Evolutionary conservation across 2,329 filamentous ascomycete genomes (phyloP).

Genomic region (Penicillium paneum): DNA sequence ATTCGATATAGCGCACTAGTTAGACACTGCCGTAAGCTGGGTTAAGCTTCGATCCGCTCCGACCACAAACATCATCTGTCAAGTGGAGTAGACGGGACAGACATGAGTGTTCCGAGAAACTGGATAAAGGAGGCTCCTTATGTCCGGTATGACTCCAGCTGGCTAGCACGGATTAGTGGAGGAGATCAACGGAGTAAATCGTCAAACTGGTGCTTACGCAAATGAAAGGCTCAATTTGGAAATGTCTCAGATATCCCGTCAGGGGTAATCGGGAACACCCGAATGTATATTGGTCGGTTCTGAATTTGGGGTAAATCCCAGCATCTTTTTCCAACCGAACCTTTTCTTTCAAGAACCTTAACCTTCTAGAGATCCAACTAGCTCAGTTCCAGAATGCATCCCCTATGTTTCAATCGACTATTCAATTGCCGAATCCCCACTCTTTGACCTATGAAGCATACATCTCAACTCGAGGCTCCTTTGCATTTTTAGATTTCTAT

Average conservation of each 20-base stretch:
- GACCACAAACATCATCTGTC: not conserved
- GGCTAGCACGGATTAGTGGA: not conserved
- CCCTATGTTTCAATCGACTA: no score
- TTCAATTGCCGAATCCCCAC: no score
- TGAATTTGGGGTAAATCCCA: no score
- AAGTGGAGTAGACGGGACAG: not conserved
- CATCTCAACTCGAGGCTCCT: not conserved
- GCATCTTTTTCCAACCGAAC: no score
- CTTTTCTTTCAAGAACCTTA: no score
- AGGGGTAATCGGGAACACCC: conserved; percentile 1
- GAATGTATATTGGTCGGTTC: not conserved
- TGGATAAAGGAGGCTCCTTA: not conserved
- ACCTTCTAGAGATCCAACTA: no score
- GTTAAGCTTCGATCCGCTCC: conserved; percentile 15
- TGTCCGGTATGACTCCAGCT: not conserved
- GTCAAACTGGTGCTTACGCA: conserved; percentile 8
- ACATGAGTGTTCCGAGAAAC: not conserved
- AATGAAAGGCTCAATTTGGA: not conserved
- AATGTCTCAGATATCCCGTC: not conserved
- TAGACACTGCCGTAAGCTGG: no score
- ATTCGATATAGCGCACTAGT: no score
- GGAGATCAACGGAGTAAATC: conserved; percentile 3
- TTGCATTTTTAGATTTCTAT: no score
- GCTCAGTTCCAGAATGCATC: not conserved
- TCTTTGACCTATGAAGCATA: not conserved